phyloP scores from a whole-genome alignment of 164 flowering plant genomes.

The Nymphaea thermarum region DNA sequence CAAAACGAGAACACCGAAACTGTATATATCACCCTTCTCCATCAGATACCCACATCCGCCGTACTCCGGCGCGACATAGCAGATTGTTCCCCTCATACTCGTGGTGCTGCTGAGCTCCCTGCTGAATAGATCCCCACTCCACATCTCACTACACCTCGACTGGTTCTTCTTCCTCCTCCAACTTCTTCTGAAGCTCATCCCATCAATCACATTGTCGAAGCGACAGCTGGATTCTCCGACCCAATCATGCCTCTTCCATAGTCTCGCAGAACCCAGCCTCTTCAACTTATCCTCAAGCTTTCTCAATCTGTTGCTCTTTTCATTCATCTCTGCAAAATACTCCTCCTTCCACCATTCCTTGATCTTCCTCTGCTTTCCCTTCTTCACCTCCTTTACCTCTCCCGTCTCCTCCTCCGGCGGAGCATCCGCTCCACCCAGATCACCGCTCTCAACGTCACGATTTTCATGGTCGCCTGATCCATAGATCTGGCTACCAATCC shows the following conservation, averaged over 20 bases:
- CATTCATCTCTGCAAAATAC: slow-evolving; percentile 56
- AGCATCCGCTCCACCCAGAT: background rate
- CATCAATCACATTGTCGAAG: slow-evolving; percentile 16
- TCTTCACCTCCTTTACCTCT: background rate
- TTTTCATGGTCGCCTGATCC: slow-evolving; percentile 14
- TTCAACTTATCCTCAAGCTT: slow-evolving; percentile 37
- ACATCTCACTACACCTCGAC: slow-evolving; percentile 47
- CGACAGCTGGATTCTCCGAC: background rate
- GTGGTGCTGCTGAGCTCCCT: slow-evolving; percentile 97
- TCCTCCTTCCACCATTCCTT: slow-evolving; percentile 99
- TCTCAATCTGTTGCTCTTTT: slow-evolving; percentile 31
- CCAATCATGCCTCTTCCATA: background rate
- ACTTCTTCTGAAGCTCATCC: slow-evolving; percentile 74
- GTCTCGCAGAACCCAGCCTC: slow-evolving; percentile 10
- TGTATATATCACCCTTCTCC: slow-evolving; percentile 96
- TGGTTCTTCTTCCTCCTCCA: slow-evolving; percentile 47
- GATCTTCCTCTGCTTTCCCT: slow-evolving; percentile 51
- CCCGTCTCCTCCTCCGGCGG: background rate
- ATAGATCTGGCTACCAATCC: slow-evolving; percentile 95
- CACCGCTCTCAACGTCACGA: background rate
- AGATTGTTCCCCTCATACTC: slow-evolving; percentile 96
- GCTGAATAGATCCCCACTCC: slow-evolving; percentile 92
- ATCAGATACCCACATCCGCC: slow-evolving; percentile 75
- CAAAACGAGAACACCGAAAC: slow-evolving; percentile 81
- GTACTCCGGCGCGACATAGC: slow-evolving; percentile 94